These are phyloP conservation scores for Wallacemonas collosoma DNA, from an alignment of 208 protist genomes.

Conservation along the genomic window DNA sequence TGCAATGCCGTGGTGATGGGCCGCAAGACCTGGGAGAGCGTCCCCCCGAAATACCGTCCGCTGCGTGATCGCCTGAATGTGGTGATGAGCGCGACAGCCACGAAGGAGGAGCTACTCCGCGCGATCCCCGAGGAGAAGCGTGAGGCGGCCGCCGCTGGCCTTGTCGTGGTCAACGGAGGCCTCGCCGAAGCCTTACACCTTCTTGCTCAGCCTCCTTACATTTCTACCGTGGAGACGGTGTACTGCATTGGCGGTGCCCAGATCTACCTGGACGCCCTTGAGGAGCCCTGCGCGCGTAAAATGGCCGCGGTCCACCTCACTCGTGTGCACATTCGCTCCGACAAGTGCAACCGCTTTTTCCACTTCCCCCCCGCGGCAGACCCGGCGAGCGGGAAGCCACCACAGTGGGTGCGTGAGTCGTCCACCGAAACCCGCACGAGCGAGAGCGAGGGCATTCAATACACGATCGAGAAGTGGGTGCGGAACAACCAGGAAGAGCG, in stretches of 20 bases:
- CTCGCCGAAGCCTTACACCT: conserved; percentile 52
- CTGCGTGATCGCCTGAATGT: conserved; percentile 93
- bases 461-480: conserved; percentile 80
- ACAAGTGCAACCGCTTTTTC: conserved; percentile 67
- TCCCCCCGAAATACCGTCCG: conserved; percentile 90
- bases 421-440: conserved; percentile 33
- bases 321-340: conserved; percentile 34
- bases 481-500: conserved; percentile 87
- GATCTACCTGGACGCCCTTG: conserved; percentile 83
- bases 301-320: conserved; percentile 80
- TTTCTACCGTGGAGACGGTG: conserved; percentile 73
- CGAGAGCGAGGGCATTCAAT: conserved; percentile 29
- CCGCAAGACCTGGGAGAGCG: conserved; percentile 96
- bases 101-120: conserved; percentile 46
- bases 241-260: conserved; percentile 94
- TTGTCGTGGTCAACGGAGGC: conserved; percentile 65
- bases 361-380: conserved; percentile 34
- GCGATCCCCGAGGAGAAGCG: conserved; percentile 53
- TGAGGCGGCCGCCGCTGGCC: conserved; percentile 30
- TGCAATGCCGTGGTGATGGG: conserved; percentile 97
- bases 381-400: background rate
- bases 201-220: conserved; percentile 61
- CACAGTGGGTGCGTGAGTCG: conserved; percentile 49
- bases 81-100: conserved; percentile 72
- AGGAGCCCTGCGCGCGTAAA: conserved; percentile 54